A percentile compares a stretch with the other conserved stretches of the same genome.
Conservation (phyloP, 495 filamentous ascomycete species). For the Trichoderma asperelloides region DNA sequence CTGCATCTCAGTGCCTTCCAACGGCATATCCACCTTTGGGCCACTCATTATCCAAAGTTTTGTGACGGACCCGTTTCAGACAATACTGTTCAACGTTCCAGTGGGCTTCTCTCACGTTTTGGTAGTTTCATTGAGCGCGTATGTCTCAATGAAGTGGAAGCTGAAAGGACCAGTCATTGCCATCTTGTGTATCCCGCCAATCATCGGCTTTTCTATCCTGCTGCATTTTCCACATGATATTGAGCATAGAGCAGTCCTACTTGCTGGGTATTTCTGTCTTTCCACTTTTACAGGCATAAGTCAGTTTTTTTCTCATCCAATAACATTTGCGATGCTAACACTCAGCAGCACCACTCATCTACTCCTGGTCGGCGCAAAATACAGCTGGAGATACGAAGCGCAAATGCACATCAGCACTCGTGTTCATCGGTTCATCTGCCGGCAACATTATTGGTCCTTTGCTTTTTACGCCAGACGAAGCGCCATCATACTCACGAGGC, state of each 20-base stretch:
- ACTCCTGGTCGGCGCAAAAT: constrained; percentile 58
- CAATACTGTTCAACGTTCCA: constrained; percentile 58
- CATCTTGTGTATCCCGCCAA: constrained; percentile 46
- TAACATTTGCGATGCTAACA: background rate
- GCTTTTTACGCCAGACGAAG: constrained; percentile 51
- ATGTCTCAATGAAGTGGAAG: constrained; percentile 37
- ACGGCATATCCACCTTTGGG: constrained; percentile 56
- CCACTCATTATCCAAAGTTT: constrained; percentile 56
- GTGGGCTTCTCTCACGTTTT: constrained; percentile 46
- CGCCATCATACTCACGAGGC: constrained; percentile 48
- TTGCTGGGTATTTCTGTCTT: constrained; percentile 30
- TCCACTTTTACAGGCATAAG: constrained; percentile 11
- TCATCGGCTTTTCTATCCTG: constrained; percentile 43
- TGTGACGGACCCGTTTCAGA: constrained; percentile 49
- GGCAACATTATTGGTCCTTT: constrained; percentile 55
- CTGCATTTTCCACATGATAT: constrained; percentile 44
- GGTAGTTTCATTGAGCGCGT: constrained; percentile 35
- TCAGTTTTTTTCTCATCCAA: constrained; percentile 5
- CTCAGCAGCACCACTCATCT: constrained; percentile 44
- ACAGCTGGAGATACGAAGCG: constrained; percentile 61
- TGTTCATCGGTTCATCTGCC: constrained; percentile 53
- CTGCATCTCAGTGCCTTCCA: constrained; percentile 39
- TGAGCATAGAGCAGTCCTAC: constrained; percentile 31
- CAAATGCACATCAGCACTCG: constrained; percentile 52
- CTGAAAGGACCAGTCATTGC: constrained; percentile 50